Percentiles rank a stretch among this genome's conserved stretches.
Evolutionary conservation across 129 eudicot species (phyloP).

Genomic region (Escallonia rubra): DNA sequence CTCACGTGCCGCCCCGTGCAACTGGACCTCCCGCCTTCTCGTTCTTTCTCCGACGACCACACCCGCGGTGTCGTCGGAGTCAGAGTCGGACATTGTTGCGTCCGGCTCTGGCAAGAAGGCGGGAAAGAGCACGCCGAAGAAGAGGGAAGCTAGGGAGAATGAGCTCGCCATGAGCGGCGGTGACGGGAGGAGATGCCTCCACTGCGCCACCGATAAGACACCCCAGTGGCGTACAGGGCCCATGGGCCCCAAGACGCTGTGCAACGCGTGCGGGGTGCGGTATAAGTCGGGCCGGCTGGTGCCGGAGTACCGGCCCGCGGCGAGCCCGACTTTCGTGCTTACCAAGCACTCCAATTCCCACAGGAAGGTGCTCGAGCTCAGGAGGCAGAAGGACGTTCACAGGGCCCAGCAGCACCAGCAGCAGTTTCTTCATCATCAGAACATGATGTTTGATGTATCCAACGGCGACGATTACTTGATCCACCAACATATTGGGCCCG

Average conservation of each 20-base stretch:
- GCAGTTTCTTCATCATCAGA: slow-evolving; percentile 37
- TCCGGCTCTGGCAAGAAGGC: slow-evolving; percentile 29
- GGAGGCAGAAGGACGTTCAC: slow-evolving; percentile 70
- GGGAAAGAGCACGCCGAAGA: slow-evolving; percentile 27
- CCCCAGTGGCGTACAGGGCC: slow-evolving; percentile 99
- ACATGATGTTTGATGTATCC: slow-evolving; percentile 61
- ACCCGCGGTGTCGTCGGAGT: slow-evolving; percentile 23
- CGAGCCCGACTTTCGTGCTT: slow-evolving; percentile 80
- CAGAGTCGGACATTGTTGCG: slow-evolving; percentile 36
- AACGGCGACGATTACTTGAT: slow-evolving; percentile 71
- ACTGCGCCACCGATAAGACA: slow-evolving; percentile 88
- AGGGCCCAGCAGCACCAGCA: slow-evolving; percentile 45
- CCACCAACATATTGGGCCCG: slow-evolving; percentile 75
- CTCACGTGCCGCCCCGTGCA: slow-evolving; percentile 70
- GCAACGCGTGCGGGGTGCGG: slow-evolving; percentile 92
- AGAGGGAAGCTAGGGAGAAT: slow-evolving; percentile 25
- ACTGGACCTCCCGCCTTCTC: slow-evolving; percentile 69
- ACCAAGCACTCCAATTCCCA: slow-evolving; percentile 88
- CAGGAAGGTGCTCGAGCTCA: slow-evolving; percentile 76
- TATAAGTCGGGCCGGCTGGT: slow-evolving; percentile 90
- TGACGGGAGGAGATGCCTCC: slow-evolving; percentile 71
- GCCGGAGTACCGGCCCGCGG: slow-evolving; percentile 88
- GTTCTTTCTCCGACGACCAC: slow-evolving; percentile 24
- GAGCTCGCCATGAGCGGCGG: slow-evolving; percentile 8
- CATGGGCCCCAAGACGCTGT: slow-evolving; percentile 84